phyloP scores from a whole-genome alignment of 148 eudicot species.

The Chenopodium formosanum region DNA sequence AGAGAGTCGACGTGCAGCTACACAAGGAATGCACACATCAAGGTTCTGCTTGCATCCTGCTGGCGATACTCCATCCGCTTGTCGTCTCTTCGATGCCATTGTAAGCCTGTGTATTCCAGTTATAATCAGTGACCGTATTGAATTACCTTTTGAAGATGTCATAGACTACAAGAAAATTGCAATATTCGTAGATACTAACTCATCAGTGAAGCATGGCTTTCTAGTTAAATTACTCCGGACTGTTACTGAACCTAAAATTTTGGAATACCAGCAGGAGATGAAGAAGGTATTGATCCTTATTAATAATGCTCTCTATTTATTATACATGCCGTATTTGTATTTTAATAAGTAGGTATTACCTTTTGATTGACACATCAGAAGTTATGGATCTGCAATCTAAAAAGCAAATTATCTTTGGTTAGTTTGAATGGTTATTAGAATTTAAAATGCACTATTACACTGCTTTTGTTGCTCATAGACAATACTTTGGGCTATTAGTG shows the following conservation, averaged over 20 bases:
- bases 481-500: too few species aligned
- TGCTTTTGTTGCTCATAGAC: too few species aligned
- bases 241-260: slow-evolving; percentile 45
- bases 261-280: slow-evolving; percentile 78
- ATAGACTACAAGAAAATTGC: slow-evolving; percentile 89
- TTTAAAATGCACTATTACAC: too few species aligned
- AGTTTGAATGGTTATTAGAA: too few species aligned
- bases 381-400: background rate
- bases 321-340: background rate
- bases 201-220: slow-evolving; percentile 71
- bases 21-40: slow-evolving; percentile 95
- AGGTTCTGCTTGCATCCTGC: slow-evolving; percentile 98
- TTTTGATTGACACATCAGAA: background rate
- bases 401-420: too few species aligned
- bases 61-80: slow-evolving; percentile 99
- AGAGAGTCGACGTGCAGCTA: slow-evolving; percentile 90
- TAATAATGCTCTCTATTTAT: background rate
- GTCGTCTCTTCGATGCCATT: slow-evolving; percentile 95
- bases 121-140: slow-evolving; percentile 80
- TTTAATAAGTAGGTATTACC: background rate
- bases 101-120: slow-evolving; percentile 97
- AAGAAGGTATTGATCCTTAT: slow-evolving; percentile 55
- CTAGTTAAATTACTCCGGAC: slow-evolving; percentile 60
- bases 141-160: slow-evolving; percentile 95
- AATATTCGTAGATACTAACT: slow-evolving; percentile 71